Evolutionary conservation across 352 stramenopile species (phyloP).

Genomic region (Plasmopara muralis): DNA sequence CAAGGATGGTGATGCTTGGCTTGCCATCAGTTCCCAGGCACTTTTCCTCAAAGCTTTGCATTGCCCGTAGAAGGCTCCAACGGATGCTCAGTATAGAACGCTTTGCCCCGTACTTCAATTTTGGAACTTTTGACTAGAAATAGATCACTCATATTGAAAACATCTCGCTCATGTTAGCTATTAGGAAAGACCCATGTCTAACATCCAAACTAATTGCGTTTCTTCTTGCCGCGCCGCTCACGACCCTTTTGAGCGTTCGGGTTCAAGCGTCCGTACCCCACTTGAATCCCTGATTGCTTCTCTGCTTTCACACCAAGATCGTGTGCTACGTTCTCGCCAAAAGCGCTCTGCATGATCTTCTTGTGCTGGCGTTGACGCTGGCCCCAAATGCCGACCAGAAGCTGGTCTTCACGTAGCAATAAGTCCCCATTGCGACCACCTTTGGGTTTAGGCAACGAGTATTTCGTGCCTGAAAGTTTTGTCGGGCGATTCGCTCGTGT

Average conservation of each 20-base stretch:
- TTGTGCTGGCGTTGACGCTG: slow-evolving; percentile 91
- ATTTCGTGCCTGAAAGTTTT: slow-evolving; percentile 95
- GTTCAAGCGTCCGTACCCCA: slow-evolving; percentile 94
- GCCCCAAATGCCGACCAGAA: slow-evolving; percentile 94
- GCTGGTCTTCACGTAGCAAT: slow-evolving; percentile 95
- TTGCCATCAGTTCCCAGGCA: slow-evolving; percentile 18
- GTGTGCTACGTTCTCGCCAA: slow-evolving; percentile 92
- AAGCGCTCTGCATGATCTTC: slow-evolving; percentile 89
- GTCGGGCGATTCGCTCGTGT: slow-evolving; percentile 68
- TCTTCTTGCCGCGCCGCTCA: slow-evolving; percentile 95
- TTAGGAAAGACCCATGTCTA: too few species aligned
- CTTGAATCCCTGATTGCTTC: slow-evolving; percentile 84
- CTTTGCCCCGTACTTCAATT: neutral
- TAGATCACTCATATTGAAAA: slow-evolving; percentile 1
- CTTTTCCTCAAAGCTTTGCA: slow-evolving; percentile 10
- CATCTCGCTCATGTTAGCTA: too few species aligned
- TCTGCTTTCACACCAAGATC: slow-evolving; percentile 90
- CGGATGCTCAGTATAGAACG: slow-evolving; percentile 13
- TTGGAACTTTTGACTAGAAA: slow-evolving; percentile 9
- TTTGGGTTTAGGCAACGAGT: slow-evolving; percentile 94
- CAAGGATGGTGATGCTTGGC: slow-evolving; percentile 38
- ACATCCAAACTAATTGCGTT: slow-evolving; percentile 43
- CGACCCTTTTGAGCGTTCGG: slow-evolving; percentile 94
- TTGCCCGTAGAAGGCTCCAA: neutral
- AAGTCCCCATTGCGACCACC: slow-evolving; percentile 91